Conservation (phyloP, 2,329 filamentous ascomycete species). For the Aspergillus ustus region DNA sequence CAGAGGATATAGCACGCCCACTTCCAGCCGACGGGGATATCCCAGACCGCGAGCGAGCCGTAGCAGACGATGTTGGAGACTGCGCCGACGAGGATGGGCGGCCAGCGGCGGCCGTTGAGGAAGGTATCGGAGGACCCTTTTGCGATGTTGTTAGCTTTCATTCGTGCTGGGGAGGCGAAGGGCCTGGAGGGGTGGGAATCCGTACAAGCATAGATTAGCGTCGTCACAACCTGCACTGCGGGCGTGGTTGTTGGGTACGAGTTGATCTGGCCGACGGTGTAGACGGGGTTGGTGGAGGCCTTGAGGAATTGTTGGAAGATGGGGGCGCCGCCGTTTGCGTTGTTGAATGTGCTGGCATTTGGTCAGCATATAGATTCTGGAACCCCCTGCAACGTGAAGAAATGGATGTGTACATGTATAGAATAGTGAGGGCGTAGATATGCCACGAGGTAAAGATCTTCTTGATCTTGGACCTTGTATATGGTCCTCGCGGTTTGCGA, state of each 20-base stretch:
- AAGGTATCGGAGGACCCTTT: conserved; percentile 64
- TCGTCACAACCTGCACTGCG: conserved; percentile 62
- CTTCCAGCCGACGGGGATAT: conserved; percentile 60
- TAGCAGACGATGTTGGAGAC: conserved; percentile 50
- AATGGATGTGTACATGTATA: conserved; percentile 56
- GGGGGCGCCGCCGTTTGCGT: conserved; percentile 58
- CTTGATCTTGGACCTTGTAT: conserved; percentile 58
- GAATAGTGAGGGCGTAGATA: conserved; percentile 61
- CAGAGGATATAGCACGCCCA: conserved; percentile 67
- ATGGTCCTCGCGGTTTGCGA: conserved; percentile 49
- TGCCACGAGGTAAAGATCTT: conserved; percentile 69
- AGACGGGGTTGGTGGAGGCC: conserved; percentile 47
- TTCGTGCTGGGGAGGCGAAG: neutral
- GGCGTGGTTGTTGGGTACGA: conserved; percentile 63
- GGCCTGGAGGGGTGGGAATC: fast-evolving
- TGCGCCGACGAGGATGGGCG: conserved; percentile 60
- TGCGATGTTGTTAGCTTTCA: neutral
- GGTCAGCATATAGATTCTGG: neutral
- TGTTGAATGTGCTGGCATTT: conserved; percentile 61
- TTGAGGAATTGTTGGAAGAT: conserved; percentile 56
- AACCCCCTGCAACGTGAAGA: no score
- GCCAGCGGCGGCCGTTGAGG: conserved; percentile 65
- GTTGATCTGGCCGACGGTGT: conserved; percentile 53
- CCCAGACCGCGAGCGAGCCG: conserved; percentile 53
- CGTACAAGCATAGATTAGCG: conserved; percentile 63